Percentiles rank a stretch among this genome's conserved stretches.
Conservation (phyloP, 768 basidiomycete species). For the Daedaleopsis sinensis region DNA sequence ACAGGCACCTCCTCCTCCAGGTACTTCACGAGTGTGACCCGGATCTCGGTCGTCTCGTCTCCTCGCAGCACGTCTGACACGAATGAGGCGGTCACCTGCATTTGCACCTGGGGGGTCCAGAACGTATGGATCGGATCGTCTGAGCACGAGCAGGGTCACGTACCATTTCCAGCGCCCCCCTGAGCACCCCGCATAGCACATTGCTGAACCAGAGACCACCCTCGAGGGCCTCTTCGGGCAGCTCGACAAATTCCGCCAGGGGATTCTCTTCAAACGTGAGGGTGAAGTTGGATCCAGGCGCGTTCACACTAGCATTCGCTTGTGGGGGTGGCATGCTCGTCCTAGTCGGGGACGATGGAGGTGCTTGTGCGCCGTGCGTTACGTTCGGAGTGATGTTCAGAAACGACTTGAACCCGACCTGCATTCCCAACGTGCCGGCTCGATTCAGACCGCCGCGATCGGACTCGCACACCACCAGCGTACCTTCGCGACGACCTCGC, state of each 20-base stretch:
- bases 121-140: slow-evolving; percentile 6
- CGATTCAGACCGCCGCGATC: neutral
- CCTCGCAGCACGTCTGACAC: slow-evolving; percentile 89
- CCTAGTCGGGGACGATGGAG: slow-evolving; percentile 48
- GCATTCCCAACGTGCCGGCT: slow-evolving; percentile 1
- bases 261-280: slow-evolving; percentile 96
- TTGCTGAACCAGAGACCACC: slow-evolving; percentile 98
- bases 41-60: slow-evolving; percentile 92
- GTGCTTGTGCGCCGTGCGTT: slow-evolving; percentile 62
- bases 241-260: slow-evolving; percentile 93
- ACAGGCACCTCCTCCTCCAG: slow-evolving; percentile 95
- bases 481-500: slow-evolving; percentile 95
- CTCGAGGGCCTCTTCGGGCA: slow-evolving; percentile 91
- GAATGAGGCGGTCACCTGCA: slow-evolving; percentile 91
- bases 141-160: slow-evolving; percentile 8
- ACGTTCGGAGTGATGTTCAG: slow-evolving; percentile 88
- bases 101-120: slow-evolving; percentile 70
- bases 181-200: slow-evolving; percentile 89
- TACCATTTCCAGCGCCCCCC: slow-evolving; percentile 97
- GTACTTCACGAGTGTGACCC: slow-evolving; percentile 87
- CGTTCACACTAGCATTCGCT: slow-evolving; percentile 42
- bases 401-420: slow-evolving; percentile 99
- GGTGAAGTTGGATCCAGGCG: slow-evolving; percentile 66
- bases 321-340: slow-evolving; percentile 38
- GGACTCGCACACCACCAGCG: slow-evolving; percentile 19